These are phyloP conservation scores for Cubamyces lactineus DNA, from an alignment of 768 basidiomycete genomes.

Conservation along the genomic window DNA sequence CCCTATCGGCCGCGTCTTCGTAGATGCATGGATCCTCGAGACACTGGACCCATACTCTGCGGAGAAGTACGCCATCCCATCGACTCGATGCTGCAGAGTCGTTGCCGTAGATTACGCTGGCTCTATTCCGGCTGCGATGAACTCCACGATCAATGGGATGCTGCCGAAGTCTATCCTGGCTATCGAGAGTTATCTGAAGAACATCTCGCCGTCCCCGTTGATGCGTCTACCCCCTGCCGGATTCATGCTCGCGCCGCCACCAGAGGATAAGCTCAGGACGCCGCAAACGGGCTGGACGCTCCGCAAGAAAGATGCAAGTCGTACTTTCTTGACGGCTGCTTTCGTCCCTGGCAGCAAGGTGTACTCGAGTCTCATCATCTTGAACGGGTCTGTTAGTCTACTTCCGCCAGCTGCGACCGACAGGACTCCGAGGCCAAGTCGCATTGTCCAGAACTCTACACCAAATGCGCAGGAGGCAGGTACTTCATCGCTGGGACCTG, in stretches of 20 bases:
- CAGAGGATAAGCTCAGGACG: conserved; percentile 46
- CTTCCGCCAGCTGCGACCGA: conserved; percentile 35
- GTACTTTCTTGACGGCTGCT: conserved; percentile 57
- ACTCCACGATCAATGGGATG: conserved; percentile 81
- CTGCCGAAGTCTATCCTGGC: conserved; percentile 72
- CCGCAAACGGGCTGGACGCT: conserved; percentile 58
- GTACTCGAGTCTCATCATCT: conserved; percentile 55
- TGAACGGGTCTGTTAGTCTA: conserved; percentile 38
- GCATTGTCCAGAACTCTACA: conserved; percentile 28
- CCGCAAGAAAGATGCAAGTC: conserved; percentile 58
- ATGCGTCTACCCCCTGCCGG: conserved; percentile 70
- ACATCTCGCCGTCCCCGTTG: conserved; percentile 63
- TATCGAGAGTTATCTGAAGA: conserved; percentile 76
- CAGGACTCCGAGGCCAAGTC: conserved; percentile 46
- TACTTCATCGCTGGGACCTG: not conserved
- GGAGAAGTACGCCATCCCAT: conserved; percentile 93
- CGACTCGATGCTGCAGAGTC: conserved; percentile 83
- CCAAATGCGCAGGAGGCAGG: not conserved
- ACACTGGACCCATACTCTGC: conserved; percentile 95
- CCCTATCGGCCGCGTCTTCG: conserved; percentile 78
- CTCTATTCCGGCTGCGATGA: conserved; percentile 81
- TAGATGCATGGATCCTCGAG: conserved; percentile 96
- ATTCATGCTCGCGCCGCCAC: conserved; percentile 58
- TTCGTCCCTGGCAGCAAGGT: conserved; percentile 54
- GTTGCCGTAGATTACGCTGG: conserved; percentile 88